These are phyloP conservation scores for Saturnispora sekii DNA, from an alignment of 805 yeast species.

Conservation along the genomic window DNA sequence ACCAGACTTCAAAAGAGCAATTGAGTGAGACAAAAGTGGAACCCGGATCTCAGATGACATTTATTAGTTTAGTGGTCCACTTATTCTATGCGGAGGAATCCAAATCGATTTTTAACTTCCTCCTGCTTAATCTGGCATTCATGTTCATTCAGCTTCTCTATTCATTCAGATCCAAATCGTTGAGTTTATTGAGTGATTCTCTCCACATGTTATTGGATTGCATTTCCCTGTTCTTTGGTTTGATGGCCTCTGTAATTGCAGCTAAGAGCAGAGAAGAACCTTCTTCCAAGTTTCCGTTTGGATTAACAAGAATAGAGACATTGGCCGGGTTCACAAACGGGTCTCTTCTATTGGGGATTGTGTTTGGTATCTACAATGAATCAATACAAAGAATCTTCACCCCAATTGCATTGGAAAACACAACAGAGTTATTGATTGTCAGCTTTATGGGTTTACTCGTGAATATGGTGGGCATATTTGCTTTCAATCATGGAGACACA, in stretches of 20 bases:
- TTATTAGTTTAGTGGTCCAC: constrained; percentile 23
- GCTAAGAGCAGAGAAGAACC: constrained; percentile 21
- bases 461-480: constrained; percentile 85
- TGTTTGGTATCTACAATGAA: constrained; percentile 79
- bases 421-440: constrained; percentile 78
- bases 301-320: constrained; percentile 75
- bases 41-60: constrained; percentile 6
- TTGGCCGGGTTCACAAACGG: constrained; percentile 96
- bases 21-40: not conserved
- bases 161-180: constrained; percentile 84
- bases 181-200: constrained; percentile 87
- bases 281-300: constrained; percentile 61
- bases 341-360: constrained; percentile 76
- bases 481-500: constrained; percentile 58
- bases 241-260: constrained; percentile 63
- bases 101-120: constrained; percentile 77
- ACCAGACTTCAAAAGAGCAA: not conserved
- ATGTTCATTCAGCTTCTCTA: constrained; percentile 91
- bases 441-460: constrained; percentile 79
- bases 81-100: constrained; percentile 55
- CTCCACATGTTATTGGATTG: constrained; percentile 96
- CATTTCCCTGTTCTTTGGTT: constrained; percentile 77
- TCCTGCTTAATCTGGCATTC: constrained; percentile 77
- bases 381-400: constrained; percentile 71
- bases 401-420: constrained; percentile 70